A percentile compares a stretch with the other conserved stretches of the same genome.
These are phyloP conservation scores for Vaccinium myrtillus DNA, from an alignment of 148 eudicot genomes.

Conservation along the genomic window DNA sequence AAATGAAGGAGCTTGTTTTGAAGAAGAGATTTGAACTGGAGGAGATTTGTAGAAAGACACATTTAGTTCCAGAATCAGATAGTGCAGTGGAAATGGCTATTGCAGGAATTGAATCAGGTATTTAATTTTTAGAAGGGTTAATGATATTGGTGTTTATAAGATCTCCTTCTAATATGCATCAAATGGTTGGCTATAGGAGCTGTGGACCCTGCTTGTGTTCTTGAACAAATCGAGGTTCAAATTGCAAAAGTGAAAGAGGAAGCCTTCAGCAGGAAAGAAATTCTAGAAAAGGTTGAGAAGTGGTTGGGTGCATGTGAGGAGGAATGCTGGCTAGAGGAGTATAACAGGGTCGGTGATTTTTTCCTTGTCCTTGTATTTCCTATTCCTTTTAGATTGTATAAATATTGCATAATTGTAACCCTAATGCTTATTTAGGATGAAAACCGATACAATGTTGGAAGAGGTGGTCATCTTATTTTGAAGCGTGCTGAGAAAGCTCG, in stretches of 20 bases:
- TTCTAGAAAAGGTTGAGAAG: conserved; percentile 89
- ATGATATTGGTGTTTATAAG: neutral
- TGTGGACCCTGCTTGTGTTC: conserved; percentile 69
- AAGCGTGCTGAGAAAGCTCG: conserved; percentile 99
- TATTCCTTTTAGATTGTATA: neutral
- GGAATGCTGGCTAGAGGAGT: conserved; percentile 96
- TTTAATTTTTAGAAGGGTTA: neutral
- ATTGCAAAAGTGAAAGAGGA: conserved; percentile 79
- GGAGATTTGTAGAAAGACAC: conserved; percentile 78
- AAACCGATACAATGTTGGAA: conserved; percentile 91
- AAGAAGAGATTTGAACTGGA: conserved; percentile 87
- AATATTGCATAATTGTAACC: conserved; percentile 8
- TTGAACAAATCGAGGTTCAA: conserved; percentile 79
- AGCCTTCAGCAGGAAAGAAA: conserved; percentile 87
- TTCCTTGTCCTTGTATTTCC: conserved; percentile 9
- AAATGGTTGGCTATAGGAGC: conserved; percentile 47
- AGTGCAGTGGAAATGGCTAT: conserved; percentile 50
- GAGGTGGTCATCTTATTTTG: conserved; percentile 86
- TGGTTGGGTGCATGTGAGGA: conserved; percentile 94
- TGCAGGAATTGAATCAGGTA: conserved; percentile 84
- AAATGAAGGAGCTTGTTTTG: conserved; percentile 87
- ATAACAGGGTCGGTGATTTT: conserved; percentile 59
- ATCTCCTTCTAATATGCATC: neutral
- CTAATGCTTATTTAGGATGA: conserved; percentile 63
- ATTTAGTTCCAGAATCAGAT: conserved; percentile 59